Base-by-base conservation (phyloP, 2,329 filamentous ascomycete species). In the Xylaria arbuscula region DNA sequence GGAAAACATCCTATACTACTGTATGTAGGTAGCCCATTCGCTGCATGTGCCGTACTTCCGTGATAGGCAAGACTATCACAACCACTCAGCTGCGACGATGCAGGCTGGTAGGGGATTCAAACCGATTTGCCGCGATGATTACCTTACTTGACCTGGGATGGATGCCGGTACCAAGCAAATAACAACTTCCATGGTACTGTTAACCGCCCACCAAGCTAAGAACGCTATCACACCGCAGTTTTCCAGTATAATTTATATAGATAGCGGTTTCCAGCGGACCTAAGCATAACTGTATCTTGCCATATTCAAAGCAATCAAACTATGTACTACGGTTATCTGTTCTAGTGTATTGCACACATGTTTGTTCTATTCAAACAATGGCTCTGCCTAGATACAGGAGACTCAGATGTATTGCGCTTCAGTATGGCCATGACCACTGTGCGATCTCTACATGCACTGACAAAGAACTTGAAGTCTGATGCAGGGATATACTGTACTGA, bases 31-130 rank as follows among this genome's bases (percentile, higher is more conserved):
- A 68, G 50, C 45, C 42, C 36, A 60, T 56, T 34, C 13, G 38
- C 22, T 32, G 54, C 66, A 59, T 69, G 69, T 71, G 69, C 69
- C 69, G 69, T 69, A 36, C 10, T 69, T 69, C 69, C 69, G 69
- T 66, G 69, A 69, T 65, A 67, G 69, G 69, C 66, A 70, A 66
- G 51, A 57, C 59, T 13, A 64, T 48, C 19, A 62, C 42, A 11
- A 62, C 56, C 42, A 54, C 48, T 67, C 45, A 67, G 64, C 67
- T 69, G 36, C 64, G 24, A 64, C 57, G 55, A 62, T 67, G 53
- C 62, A 60, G 61, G 57, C 48, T 36, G 51, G 57, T 63, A 71
- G 63, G 69, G 69, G 50, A 69, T 62, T 40, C 47, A 67, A 69
- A 69, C 69, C 66, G 69, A 69, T 59, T 67, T 71, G 60, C 69